Evolutionary conservation across 75 land plant species (phyloP), one percentile per base, ranked within the genome.

Genomic region (Pinus albicaulis): DNA sequence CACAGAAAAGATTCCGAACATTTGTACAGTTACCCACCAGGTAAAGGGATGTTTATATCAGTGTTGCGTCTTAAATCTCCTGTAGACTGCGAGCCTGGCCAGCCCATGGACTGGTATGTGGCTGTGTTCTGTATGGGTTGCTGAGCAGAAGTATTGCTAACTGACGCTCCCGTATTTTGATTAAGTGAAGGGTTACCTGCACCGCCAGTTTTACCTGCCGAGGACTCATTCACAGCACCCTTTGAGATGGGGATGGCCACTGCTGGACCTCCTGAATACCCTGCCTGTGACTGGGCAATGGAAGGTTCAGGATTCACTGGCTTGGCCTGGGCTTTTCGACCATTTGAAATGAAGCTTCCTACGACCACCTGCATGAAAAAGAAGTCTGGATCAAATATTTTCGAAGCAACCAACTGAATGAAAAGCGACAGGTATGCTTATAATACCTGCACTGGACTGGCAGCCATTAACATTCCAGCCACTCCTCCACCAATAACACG

Each of bases 401-500:
- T 41, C 34, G 7, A 34, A 28, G 15, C 41, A 77, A 25, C 24
- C 28, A 56, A 68, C 57, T 28, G n/a, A 74, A 26, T 36, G 2
- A 17, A 80, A 68, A 24, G 5, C 48, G 44, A 38, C 5, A 48
- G 20, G 25, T 25, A 6, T 68, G 15, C 22, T 11, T 68, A 11
- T 66, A 28, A 24, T 77, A 92, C 95, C 93, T 92, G 95, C 14
- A 92, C 89, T 31, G 95, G 95, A 34, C 89, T 87, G 41, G 95
- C 95, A 62, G 95, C 95, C 63, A 89, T 78, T 55, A 92, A 77
- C 41, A 90, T 59, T 31, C 95, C 95, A 74, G 93, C 92, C 65
- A 92, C 91, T 65, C 95, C 89, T 41, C 95, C 95, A 16, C 95
- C 95, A 17, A 92, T 73, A 68, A 92, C 95, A 63, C 93, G 87